These are phyloP conservation scores for Hypocrella siamensis DNA, from an alignment of 2,329 filamentous ascomycete genomes.

Conservation along the genomic window DNA sequence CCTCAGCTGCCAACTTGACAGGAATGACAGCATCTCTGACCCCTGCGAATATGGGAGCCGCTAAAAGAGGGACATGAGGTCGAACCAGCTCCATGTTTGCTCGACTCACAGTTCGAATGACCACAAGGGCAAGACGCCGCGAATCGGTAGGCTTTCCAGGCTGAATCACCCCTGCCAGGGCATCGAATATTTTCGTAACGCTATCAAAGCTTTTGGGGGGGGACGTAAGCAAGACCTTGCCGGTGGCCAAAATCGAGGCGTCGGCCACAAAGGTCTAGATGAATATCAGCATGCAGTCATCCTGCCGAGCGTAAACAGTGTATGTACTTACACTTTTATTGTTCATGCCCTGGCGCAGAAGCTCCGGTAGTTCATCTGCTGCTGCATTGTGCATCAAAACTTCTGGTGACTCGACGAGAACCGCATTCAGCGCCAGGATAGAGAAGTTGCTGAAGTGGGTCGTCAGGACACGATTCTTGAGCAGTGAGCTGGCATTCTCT, in stretches of 20 bases:
- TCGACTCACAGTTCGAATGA: constrained; percentile 72
- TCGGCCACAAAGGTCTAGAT: constrained; percentile 65
- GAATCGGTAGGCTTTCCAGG: constrained; percentile 70
- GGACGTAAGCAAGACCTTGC: constrained; percentile 70
- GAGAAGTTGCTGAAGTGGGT: constrained; percentile 63
- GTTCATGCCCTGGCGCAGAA: constrained; percentile 65
- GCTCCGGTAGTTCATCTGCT: constrained; percentile 56
- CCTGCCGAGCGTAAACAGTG: no score
- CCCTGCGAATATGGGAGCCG: constrained; percentile 70
- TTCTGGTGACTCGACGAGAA: constrained; percentile 65
- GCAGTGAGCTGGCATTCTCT: constrained; percentile 44
- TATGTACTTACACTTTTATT: constrained; percentile 51
- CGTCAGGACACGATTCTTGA: constrained; percentile 65
- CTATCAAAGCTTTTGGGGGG: constrained; percentile 57
- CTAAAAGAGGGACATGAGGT: constrained; percentile 67
- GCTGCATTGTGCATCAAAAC: constrained; percentile 50
- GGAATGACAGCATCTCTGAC: constrained; percentile 89
- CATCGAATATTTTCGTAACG: constrained; percentile 65
- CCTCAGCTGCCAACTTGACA: constrained; percentile 87
- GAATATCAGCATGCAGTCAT: no score
- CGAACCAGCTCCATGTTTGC: constrained; percentile 65
- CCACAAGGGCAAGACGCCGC: constrained; percentile 71
- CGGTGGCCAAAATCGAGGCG: constrained; percentile 76
- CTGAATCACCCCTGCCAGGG: constrained; percentile 57
- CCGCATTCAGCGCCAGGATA: constrained; percentile 74